phyloP scores from a whole-genome alignment of 805 yeast genomes.

The Deakozyma indianensis region DNA sequence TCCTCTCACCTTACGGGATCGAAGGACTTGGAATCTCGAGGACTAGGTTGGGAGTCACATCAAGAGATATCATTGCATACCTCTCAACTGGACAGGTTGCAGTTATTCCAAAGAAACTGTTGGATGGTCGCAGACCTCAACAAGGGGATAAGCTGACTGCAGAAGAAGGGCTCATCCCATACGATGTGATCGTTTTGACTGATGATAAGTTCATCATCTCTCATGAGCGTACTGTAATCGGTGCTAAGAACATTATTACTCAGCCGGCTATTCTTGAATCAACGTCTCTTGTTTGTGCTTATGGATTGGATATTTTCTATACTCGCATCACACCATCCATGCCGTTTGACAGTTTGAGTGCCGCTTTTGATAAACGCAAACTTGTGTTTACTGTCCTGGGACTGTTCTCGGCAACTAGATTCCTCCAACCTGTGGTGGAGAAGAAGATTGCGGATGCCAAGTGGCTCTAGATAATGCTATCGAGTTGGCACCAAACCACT shows the following conservation, averaged over 20 bases:
- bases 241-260: constrained; percentile 26
- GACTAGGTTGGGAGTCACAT: constrained; percentile 54
- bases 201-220: constrained; percentile 36
- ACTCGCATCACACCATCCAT: constrained; percentile 67
- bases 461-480: neutral
- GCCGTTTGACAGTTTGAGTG: constrained; percentile 63
- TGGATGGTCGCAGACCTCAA: constrained; percentile 57
- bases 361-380: constrained; percentile 51
- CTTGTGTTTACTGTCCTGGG: constrained; percentile 45
- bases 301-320: constrained; percentile 64
- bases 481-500: too few species aligned
- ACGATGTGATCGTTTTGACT: constrained; percentile 45
- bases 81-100: constrained; percentile 48
- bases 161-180: constrained; percentile 48
- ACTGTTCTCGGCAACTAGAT: constrained; percentile 18
- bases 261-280: constrained; percentile 65
- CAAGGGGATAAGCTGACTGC: constrained; percentile 38
- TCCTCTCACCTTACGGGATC: constrained; percentile 46
- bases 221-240: constrained; percentile 32
- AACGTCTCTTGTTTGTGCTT: constrained; percentile 51
- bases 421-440: neutral
- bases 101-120: constrained; percentile 51
- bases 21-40: constrained; percentile 35
- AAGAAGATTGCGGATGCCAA: neutral
- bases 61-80: constrained; percentile 47